Evolutionary conservation across 805 yeast species (phyloP), one percentile per base, ranked within the genome.

Genomic region (Priceomyces carsonii): DNA sequence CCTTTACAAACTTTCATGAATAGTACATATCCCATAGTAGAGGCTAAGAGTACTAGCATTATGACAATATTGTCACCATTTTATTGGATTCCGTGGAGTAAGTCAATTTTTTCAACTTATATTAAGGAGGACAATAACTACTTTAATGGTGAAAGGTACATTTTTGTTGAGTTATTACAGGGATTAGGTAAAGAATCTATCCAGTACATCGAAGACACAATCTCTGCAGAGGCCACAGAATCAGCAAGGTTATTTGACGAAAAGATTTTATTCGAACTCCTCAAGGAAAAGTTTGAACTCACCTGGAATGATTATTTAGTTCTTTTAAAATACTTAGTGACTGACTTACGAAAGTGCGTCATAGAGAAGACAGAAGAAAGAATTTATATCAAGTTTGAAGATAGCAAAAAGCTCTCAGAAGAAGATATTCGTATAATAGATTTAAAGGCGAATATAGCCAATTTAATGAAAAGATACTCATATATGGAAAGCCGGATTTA

Each of bases 371-470:
- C 20, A 9, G 50, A 50, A 6, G 42, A 40, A 8, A 37, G 33
- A 5, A 45, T 35, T 2, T 52, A 43, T 26, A 42, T 58, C 5
- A 63, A 63, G 45, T 45, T 62, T 25, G 32, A 31, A 9, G 6
- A 22, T 6, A 12, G 16, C 8, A 14, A 17, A 9, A 33, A 26
- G 1, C 44, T 66, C 6, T 40, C 56, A 1, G 57, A 55, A 4
- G 57, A 55, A 20, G 73, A 67, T 26, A 47, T 57, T 8, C 54
- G 54, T 7, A 52, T 67, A 3, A 50, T 59, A 8, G 45, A 59
- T 19, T 21, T 68, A 15, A 53, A 61, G 28, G 34, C 48, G 6
- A 43, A 42, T 15, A 43, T 59, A 15, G 27, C 35, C 15, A 50
- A 40, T 9, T 36, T 61, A 5, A 36, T 37, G 5, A 51, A 42